phyloP scores from a whole-genome alignment of 495 filamentous ascomycete species.

The Filosporella fistucella region DNA sequence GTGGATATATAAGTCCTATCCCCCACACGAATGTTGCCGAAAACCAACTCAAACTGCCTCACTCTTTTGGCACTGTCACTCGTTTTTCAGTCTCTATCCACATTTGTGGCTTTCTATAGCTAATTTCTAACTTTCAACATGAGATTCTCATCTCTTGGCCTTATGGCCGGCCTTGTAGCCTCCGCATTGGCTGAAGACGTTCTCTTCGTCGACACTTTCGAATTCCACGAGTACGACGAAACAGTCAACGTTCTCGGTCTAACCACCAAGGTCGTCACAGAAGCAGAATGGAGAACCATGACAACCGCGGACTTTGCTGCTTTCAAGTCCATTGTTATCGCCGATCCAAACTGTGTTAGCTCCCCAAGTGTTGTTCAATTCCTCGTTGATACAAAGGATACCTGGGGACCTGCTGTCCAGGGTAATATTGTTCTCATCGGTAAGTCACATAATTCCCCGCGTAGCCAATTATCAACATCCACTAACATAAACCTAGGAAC shows the following conservation, averaged over 20 bases:
- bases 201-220: slow-evolving; percentile 28
- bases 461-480: not conserved
- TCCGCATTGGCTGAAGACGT: slow-evolving; percentile 26
- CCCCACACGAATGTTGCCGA: too few relatives aligned
- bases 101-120: too few relatives aligned
- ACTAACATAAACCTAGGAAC: too few relatives aligned
- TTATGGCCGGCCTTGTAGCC: slow-evolving; percentile 12
- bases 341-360: slow-evolving; percentile 23
- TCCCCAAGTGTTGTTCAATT: slow-evolving; percentile 8
- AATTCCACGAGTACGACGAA: slow-evolving; percentile 24
- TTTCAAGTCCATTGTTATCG: slow-evolving; percentile 35
- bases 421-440: slow-evolving; percentile 38
- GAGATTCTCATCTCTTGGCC: slow-evolving; percentile 6
- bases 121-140: slow-evolving; percentile 6
- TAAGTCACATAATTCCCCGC: slow-evolving; percentile 2
- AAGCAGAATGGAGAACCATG: slow-evolving; percentile 29
- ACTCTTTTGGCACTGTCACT: slow-evolving; percentile 3
- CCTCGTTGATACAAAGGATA: slow-evolving; percentile 22
- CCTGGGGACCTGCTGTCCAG: slow-evolving; percentile 33
- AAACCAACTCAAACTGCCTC: too few relatives aligned
- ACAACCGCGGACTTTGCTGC: slow-evolving; percentile 31
- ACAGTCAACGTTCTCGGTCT: slow-evolving; percentile 25
- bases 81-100: too few relatives aligned
- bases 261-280: slow-evolving; percentile 28
- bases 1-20: too few relatives aligned